phyloP scores from a whole-genome alignment of 495 filamentous ascomycete species.

The Penicillium coprophilum region DNA sequence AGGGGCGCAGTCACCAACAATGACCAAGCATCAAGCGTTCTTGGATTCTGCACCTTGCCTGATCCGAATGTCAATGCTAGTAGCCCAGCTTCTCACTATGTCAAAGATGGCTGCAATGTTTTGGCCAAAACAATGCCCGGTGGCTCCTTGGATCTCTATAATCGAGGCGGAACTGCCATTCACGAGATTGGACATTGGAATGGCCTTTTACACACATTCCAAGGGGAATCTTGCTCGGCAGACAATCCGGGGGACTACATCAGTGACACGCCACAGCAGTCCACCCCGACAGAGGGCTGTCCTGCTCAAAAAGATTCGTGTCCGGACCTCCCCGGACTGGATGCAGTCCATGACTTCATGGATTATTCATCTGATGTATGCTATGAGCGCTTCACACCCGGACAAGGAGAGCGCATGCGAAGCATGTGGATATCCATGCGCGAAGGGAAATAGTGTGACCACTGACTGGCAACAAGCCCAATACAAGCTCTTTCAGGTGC shows the following conservation, averaged over 20 bases:
- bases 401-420: conserved; percentile 46
- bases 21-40: conserved; percentile 35
- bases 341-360: conserved; percentile 57
- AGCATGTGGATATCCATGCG: conserved; percentile 49
- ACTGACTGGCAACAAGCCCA: neutral
- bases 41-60: conserved; percentile 53
- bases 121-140: conserved; percentile 53
- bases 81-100: conserved; percentile 38
- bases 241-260: conserved; percentile 51
- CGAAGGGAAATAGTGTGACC: conserved; percentile 33
- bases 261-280: conserved; percentile 53
- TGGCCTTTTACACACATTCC: conserved; percentile 56
- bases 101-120: conserved; percentile 54
- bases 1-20: conserved; percentile 14
- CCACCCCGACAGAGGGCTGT: conserved; percentile 50
- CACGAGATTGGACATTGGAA: conserved; percentile 64
- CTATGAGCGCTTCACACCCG: conserved; percentile 48
- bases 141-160: conserved; percentile 43
- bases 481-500: neutral
- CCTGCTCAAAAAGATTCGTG: conserved; percentile 50
- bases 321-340: conserved; percentile 42
- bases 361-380: conserved; percentile 57
- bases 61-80: conserved; percentile 36
- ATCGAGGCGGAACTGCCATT: conserved; percentile 51
- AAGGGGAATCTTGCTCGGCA: conserved; percentile 47